Base-by-base conservation (phyloP, 345 rosid genomes). In the Euphorbia lathyris region DNA sequence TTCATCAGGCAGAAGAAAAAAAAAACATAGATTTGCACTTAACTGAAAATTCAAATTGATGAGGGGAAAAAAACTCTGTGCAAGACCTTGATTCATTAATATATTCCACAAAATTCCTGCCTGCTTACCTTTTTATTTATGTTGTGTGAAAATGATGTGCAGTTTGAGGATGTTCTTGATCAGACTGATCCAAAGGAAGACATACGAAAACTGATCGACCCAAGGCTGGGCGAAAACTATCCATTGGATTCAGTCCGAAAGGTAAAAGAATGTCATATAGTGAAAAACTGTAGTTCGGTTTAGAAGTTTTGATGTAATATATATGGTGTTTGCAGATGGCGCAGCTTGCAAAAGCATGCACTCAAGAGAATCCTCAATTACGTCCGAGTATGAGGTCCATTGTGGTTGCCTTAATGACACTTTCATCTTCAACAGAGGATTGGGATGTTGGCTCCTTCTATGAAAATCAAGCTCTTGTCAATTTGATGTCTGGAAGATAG, bases 361-460 rank as follows among this genome's bases (percentile, higher is more conserved):
- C 99, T 3, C 89, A 83, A 62, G 98, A 86, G 83, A 84, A 80
- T 51, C 89, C 97, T 36, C 96, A 84, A 70, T 74, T 83, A 59
- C 88, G 97, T 5, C 98, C 98, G 1, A 86, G 86, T 34, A 95
- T 89, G 98, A 88, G 97, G 76, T 89, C 93, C 47, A 79, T 92
- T 3, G 99, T 92, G 70, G 98, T 92, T 45, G 96, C 97, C 38
- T 74, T 90, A 42, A 92, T 88, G 76, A 86, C 98, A 2, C 92
- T 96, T 23, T 90, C 93, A 2, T 95, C 99, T 1, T 65, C 89
- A 0, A 89, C 96, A 0, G 96, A 89, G 65, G 96, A 90, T 20
- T 92, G 96, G 96, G 97, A 90, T 76, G 85, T 57, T 51, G 78
- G 77, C 51, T 23, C 93, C 60, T 84, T 88, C 77, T 85, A 86